A percentile compares a stretch with the other conserved stretches of the same genome.
phyloP scores from a whole-genome alignment of 306 rosid species.

The Rubus parviflorus region DNA sequence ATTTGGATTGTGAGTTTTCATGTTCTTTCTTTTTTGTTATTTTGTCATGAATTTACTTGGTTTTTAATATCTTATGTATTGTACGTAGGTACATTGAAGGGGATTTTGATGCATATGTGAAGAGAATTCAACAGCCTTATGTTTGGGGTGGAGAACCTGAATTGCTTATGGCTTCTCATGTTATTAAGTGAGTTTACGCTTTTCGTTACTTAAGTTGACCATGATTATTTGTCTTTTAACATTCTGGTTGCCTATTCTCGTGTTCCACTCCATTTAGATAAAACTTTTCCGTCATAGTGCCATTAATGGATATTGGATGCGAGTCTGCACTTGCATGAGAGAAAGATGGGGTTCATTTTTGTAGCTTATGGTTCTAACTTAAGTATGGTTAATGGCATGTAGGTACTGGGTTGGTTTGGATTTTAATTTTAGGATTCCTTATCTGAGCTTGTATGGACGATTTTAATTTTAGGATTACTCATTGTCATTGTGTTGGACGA shows the following conservation, averaged over 20 bases:
- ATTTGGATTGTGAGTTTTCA: not conserved
- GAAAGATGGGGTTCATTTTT: not conserved
- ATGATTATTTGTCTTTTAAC: not conserved
- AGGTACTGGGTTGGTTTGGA: not conserved
- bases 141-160: constrained; percentile 99
- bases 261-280: not conserved
- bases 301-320: not conserved
- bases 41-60: not conserved
- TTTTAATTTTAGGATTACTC: not conserved
- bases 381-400: not conserved
- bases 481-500: not conserved
- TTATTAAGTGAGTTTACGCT: constrained; percentile 64
- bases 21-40: not conserved
- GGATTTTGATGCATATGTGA: constrained; percentile 76
- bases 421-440: not conserved
- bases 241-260: not conserved
- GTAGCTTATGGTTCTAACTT: not conserved
- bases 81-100: constrained; percentile 78
- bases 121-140: constrained; percentile 63
- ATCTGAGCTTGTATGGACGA: not conserved
- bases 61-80: constrained; percentile 4
- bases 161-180: constrained; percentile 91
- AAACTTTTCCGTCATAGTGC: not conserved
- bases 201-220: not conserved
- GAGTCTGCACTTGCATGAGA: not conserved